A percentile compares a stretch with the other conserved stretches of the same genome.
Conservation (phyloP, 495 filamentous ascomycete genomes). For the Aspergillus baeticus region DNA sequence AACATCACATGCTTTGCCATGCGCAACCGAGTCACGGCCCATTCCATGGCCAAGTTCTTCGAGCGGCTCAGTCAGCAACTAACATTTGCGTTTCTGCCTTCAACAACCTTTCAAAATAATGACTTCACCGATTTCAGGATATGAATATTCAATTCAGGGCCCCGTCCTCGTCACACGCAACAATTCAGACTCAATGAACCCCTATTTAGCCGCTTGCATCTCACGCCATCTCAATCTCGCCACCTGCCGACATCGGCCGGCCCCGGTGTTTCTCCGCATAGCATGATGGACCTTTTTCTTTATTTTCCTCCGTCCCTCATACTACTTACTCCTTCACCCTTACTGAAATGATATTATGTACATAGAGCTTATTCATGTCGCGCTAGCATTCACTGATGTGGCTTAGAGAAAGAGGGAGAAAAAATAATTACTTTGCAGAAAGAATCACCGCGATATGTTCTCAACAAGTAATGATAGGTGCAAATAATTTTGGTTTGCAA, state of each 20-base stretch:
- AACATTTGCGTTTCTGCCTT: neutral
- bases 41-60: neutral
- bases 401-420: neutral
- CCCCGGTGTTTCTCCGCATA: neutral
- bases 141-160: neutral
- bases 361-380: neutral
- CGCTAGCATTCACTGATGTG: no score
- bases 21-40: neutral
- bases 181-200: no score
- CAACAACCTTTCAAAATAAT: no score
- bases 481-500: neutral
- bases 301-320: neutral
- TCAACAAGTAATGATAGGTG: no score
- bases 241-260: no score
- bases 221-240: no score
- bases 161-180: no score
- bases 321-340: neutral
- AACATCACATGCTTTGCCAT: conserved; percentile 2
- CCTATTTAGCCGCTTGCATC: no score
- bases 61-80: neutral
- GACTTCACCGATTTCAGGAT: neutral
- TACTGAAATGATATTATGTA: neutral
- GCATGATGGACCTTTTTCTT: neutral
- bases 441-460: no score
- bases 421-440: no score